phyloP scores from a whole-genome alignment of 441 rosid genomes.

The Pelargonium myrrhifolium region DNA sequence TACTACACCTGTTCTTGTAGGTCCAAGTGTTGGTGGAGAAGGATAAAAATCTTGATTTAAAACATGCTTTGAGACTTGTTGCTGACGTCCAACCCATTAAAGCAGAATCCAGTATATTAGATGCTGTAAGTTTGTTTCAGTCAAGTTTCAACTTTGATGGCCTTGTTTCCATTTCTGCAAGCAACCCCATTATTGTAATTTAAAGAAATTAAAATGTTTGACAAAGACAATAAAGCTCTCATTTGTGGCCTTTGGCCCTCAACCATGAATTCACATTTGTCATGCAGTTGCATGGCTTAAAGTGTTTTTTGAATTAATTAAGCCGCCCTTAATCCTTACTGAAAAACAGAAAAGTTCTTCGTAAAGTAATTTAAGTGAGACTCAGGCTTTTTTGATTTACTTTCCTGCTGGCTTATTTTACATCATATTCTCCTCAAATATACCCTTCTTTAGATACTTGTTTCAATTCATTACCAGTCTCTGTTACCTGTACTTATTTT shows the following conservation, averaged over 20 bases:
- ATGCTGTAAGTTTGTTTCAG: constrained; percentile 49
- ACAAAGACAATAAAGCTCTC: not conserved
- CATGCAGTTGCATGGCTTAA: no score
- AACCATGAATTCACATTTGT: not conserved
- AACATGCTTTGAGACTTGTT: constrained; percentile 54
- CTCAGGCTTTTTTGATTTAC: no score
- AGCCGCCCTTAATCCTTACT: no score
- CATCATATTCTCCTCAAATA: no score
- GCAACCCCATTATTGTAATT: not conserved
- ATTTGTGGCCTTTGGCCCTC: not conserved
- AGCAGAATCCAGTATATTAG: constrained; percentile 47
- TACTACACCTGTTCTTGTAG: constrained; percentile 34
- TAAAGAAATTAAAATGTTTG: not conserved
- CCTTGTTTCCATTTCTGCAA: not conserved
- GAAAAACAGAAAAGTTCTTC: no score
- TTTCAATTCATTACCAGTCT: no score
- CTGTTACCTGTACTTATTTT: not conserved
- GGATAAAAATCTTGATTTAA: constrained; percentile 57
- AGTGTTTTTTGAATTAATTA: not conserved
- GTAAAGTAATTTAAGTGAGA: no score
- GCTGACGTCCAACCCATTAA: constrained; percentile 70
- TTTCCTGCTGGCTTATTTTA: not conserved
- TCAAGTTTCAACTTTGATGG: not conserved
- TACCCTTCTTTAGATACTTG: no score
- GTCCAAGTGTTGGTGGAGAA: constrained; percentile 86